phyloP scores from a whole-genome alignment of 1,284 basidiomycete genomes.

The Fereydounia khargensis region DNA sequence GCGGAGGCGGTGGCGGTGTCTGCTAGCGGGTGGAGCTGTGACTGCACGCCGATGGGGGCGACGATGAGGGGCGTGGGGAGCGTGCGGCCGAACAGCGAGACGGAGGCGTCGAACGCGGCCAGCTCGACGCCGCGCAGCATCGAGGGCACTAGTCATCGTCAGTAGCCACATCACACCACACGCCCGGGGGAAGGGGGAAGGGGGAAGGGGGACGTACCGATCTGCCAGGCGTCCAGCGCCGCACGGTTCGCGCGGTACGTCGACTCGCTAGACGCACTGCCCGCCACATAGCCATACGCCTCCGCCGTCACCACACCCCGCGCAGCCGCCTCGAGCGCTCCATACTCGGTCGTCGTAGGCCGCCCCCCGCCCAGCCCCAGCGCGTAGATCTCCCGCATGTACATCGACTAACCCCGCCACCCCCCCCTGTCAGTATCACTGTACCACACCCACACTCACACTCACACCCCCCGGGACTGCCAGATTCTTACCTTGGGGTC shows the following conservation, averaged over 20 bases:
- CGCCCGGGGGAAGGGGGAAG: neutral
- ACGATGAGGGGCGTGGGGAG: slow-evolving; percentile 42
- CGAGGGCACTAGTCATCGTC: slow-evolving; percentile 15
- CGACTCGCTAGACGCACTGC: slow-evolving; percentile 35
- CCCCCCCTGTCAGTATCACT: neutral
- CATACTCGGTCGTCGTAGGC: slow-evolving; percentile 27
- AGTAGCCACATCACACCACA: too few relatives aligned
- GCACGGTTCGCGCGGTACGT: slow-evolving; percentile 35
- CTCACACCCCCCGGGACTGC: neutral
- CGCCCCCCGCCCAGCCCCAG: slow-evolving; percentile 18
- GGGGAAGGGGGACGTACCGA: slow-evolving; percentile 10
- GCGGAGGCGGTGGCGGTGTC: slow-evolving; percentile 34
- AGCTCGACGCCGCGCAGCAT: slow-evolving; percentile 33
- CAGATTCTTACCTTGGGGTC: neutral
- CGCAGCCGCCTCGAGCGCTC: slow-evolving; percentile 31
- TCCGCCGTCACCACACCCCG: slow-evolving; percentile 25
- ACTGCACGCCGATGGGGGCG: slow-evolving; percentile 46
- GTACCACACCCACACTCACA: neutral
- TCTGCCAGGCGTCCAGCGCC: slow-evolving; percentile 34
- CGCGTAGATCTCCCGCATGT: slow-evolving; percentile 45
- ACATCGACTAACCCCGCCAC: slow-evolving; percentile 16
- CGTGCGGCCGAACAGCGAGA: slow-evolving; percentile 29
- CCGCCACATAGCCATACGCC: slow-evolving; percentile 45
- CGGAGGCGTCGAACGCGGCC: slow-evolving; percentile 19
- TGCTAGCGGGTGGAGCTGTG: slow-evolving; percentile 27